These are phyloP conservation scores for Bifiguratus adelaidae DNA, from an alignment of 192 early-diverging fungal genomes.

Conservation along the genomic window DNA sequence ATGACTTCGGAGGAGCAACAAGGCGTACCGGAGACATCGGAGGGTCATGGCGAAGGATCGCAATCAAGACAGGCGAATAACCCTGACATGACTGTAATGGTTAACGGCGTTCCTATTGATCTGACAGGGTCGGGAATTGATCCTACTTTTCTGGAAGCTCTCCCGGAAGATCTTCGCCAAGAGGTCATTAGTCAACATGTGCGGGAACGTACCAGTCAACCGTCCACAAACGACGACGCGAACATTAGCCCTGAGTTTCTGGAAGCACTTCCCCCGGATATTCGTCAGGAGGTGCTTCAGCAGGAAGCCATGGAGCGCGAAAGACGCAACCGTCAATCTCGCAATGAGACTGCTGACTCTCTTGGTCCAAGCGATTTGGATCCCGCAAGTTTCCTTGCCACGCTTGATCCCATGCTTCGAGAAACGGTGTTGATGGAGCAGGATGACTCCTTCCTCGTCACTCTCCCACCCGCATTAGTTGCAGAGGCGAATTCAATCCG, in stretches of 20 bases:
- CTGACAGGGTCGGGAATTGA: constrained; percentile 95
- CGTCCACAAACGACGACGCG: constrained; percentile 17
- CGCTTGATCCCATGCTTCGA: constrained; percentile 39
- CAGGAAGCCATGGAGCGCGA: constrained; percentile 64
- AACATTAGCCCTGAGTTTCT: constrained; percentile 77
- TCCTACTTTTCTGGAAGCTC: constrained; percentile 81
- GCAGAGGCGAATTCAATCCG: constrained; percentile 42
- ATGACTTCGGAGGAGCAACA: constrained; percentile 2
- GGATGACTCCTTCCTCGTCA: constrained; percentile 25
- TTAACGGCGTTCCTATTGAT: constrained; percentile 76
- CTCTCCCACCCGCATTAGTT: constrained; percentile 23
- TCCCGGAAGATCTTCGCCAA: constrained; percentile 88
- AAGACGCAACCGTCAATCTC: constrained; percentile 46
- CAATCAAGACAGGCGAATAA: background rate
- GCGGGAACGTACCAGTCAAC: constrained; percentile 17
- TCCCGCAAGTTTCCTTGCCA: constrained; percentile 40
- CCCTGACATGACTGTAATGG: constrained; percentile 38
- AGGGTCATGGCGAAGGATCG: background rate
- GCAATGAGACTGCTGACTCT: constrained; percentile 12
- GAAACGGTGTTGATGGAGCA: constrained; percentile 42
- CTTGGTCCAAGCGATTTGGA: constrained; percentile 42
- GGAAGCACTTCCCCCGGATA: constrained; percentile 80
- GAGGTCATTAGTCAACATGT: constrained; percentile 85
- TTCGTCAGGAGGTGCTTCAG: constrained; percentile 78
- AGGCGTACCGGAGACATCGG: background rate